Conservation (phyloP, 768 basidiomycete species). For the Boletus vinaceobasis region DNA sequence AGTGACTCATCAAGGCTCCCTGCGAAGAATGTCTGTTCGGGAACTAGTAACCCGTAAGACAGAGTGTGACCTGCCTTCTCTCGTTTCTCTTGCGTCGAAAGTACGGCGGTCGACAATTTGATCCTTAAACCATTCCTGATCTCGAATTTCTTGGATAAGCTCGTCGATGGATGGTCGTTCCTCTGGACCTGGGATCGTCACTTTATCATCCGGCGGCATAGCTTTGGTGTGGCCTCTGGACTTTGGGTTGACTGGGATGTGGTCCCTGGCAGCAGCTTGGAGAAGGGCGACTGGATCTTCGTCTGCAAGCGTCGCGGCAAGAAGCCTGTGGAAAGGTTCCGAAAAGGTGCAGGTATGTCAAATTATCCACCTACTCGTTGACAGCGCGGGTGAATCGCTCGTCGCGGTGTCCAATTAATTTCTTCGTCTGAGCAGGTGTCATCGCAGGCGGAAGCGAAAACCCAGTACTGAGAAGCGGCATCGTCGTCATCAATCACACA, state of each 20-base stretch:
- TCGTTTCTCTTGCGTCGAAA: slow-evolving; percentile 49
- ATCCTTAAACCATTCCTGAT: slow-evolving; percentile 61
- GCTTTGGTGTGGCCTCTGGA: neutral
- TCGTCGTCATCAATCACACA: neutral
- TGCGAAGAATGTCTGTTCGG: slow-evolving; percentile 16
- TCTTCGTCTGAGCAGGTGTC: slow-evolving; percentile 58
- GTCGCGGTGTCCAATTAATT: slow-evolving; percentile 70
- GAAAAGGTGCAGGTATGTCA: neutral
- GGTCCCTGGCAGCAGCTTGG: slow-evolving; percentile 62
- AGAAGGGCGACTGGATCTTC: slow-evolving; percentile 55
- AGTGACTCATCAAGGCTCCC: slow-evolving; percentile 53
- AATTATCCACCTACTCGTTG: slow-evolving; percentile 50
- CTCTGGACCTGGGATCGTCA: slow-evolving; percentile 38
- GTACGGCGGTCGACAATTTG: slow-evolving; percentile 63
- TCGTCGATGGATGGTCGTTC: slow-evolving; percentile 55
- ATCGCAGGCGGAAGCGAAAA: slow-evolving; percentile 35
- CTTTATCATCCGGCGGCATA: slow-evolving; percentile 3
- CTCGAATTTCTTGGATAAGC: slow-evolving; percentile 55
- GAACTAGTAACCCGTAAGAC: neutral
- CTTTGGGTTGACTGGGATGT: slow-evolving; percentile 66
- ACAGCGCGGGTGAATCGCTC: slow-evolving; percentile 60
- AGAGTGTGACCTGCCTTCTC: slow-evolving; percentile 40
- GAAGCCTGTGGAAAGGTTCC: slow-evolving; percentile 41
- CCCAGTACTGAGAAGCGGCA: slow-evolving; percentile 11
- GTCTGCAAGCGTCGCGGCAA: slow-evolving; percentile 45